Evolutionary conservation across 768 basidiomycete genomes (phyloP).

Genomic region (Leccinellum rugosiceps): DNA sequence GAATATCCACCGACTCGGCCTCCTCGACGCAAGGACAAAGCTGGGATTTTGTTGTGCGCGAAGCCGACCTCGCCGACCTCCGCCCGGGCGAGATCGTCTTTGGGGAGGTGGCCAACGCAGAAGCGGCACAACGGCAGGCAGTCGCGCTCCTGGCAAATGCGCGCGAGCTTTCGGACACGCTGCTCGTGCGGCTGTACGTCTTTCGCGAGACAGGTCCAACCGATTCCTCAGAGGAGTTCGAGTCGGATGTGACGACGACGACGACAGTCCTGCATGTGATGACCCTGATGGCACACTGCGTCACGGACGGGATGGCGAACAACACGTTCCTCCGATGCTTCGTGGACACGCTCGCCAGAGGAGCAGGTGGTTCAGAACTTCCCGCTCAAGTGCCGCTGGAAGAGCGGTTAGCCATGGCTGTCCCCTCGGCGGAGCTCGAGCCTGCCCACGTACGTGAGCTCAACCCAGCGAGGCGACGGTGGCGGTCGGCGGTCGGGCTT

Average conservation of each 20-base stretch:
- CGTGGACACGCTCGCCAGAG: slow-evolving; percentile 37
- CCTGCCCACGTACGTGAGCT: slow-evolving; percentile 30
- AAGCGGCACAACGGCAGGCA: slow-evolving; percentile 33
- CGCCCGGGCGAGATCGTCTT: slow-evolving; percentile 40
- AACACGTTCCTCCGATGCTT: slow-evolving; percentile 42
- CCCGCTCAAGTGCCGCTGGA: slow-evolving; percentile 27
- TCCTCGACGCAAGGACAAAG: background rate
- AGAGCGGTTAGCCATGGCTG: slow-evolving; percentile 40
- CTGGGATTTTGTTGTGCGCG: slow-evolving; percentile 38
- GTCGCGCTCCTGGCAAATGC: slow-evolving; percentile 32
- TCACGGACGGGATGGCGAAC: slow-evolving; percentile 49
- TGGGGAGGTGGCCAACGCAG: slow-evolving; percentile 29
- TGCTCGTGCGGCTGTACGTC: slow-evolving; percentile 42
- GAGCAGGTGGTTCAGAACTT: background rate
- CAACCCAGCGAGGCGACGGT: slow-evolving; percentile 38
- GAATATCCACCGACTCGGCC: background rate
- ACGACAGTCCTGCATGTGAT: slow-evolving; percentile 39
- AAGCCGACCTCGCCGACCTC: slow-evolving; percentile 32
- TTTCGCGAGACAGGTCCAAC: slow-evolving; percentile 29
- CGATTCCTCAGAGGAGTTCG: background rate
- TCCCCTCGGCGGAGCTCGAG: slow-evolving; percentile 37
- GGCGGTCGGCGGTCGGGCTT: slow-evolving; percentile 43
- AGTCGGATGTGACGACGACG: slow-evolving; percentile 28
- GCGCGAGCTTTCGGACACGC: slow-evolving; percentile 39
- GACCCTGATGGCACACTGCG: slow-evolving; percentile 44